Base-by-base conservation (phyloP, 495 filamentous ascomycete genomes). In the Haplographium delicatum region DNA sequence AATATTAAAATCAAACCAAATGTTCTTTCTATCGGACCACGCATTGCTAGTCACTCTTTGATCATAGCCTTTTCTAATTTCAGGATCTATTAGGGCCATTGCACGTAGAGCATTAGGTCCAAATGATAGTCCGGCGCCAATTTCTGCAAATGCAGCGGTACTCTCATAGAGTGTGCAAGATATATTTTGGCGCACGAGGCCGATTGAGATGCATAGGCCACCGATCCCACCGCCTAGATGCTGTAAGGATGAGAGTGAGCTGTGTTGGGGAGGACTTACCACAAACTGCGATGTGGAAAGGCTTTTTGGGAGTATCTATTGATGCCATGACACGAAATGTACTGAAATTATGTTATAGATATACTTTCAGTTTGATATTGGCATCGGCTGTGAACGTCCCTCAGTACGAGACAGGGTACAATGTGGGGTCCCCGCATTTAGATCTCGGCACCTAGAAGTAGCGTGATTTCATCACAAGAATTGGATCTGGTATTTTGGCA, bases 51-150 rank as follows among this genome's bases (percentile, higher is more conserved):
- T 61, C 11, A 49, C 63, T 24, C 46, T 58, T n/a, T 45, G 47
- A 26, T 61, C 47, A 20, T 60, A 64, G 1, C 64, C 72, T 5
- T 65, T 62, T 43, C 68, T 53, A 38, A 83, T 71, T 1, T 64
- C 59, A 7, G 69, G 67, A 26, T 78, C 70, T 41, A 82, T 72
- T 4, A 75, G 31, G 4, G 60, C 56, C 73, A 85, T 80, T 0
- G 81, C 80, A 1, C 70, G 64, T 4, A 73, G 65, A 5, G 81
- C 70, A 58, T 85, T 85, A 27, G 80, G 73, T 0, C 75, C 75
- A 30, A 85, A 75, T 9, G 70, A 73, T 3, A 86, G 71, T 9
- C 82, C 83, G 2, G 82, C 83, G 23, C 83, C 83, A 1, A 85
- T 73, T 50, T 60, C 57, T 24, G 53, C 57, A 20, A 60, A 60